Base-by-base conservation (phyloP, 306 rosid species). In the Quercus berberidifolia region DNA sequence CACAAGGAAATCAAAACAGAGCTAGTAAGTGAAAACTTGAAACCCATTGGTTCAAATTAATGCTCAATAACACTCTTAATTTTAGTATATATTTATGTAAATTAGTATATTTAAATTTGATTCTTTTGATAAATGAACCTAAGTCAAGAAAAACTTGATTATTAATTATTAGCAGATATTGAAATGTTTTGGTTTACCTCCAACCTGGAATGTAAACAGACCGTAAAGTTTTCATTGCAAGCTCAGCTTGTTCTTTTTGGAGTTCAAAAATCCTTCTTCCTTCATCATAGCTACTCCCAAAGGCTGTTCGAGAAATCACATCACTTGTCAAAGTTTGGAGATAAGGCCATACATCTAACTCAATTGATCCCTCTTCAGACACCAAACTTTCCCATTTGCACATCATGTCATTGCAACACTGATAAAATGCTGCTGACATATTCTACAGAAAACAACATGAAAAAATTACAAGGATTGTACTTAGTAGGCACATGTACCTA, bases 301-400 rank as follows among this genome's bases (percentile, higher is more conserved):
- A 79, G 31, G 88, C 82, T 8, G 88, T 64, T 54, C 78, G 41
- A 19, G 90, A 83, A 43, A 87, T 84, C 10, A 49, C 78, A 76
- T 87, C 88, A 4, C 82, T 57, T 0, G 80, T 3, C 23, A 84
- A 1, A 15, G 20, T 76, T 33, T 78, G 64, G 4, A 87, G 23
- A 54, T 15, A 21, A 31, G 90, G 88, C 78, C 67, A 72, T n/a
- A 84, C 86, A 74, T 87, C 88, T 30, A 87, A 51, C 68, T 87
- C 88, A 30, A 80, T 67, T 4, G 23, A 60, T 8, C 79, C 71
- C 4, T 65, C 82, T 19, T 13, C 21, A 18, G 75, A 67, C 10
- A 68, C n/a, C 60, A 73, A 19, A 38, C 12, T 60, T 49, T 78
- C 83, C 91, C 91, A 88, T 54, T 80, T 70, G 38, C 28, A 21